These are phyloP conservation scores for Neurospora intermedia DNA, from an alignment of 495 filamentous ascomycete genomes.

Conservation along the genomic window DNA sequence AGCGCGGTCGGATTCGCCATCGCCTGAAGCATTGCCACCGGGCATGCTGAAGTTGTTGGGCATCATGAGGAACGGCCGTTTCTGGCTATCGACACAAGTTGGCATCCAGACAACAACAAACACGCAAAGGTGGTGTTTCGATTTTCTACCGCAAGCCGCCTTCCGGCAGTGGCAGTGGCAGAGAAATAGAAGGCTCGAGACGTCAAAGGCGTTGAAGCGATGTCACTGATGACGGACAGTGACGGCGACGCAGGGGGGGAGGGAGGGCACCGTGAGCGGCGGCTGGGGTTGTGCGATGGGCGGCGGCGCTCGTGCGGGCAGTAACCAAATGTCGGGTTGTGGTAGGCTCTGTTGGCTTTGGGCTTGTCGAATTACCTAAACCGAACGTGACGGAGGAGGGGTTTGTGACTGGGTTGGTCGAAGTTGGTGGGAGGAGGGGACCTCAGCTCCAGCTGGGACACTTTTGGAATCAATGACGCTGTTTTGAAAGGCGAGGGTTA, in stretches of 20 bases:
- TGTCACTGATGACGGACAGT: neutral
- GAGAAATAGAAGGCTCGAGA: neutral
- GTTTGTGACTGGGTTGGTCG: neutral
- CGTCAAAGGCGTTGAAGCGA: neutral
- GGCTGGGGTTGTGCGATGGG: neutral
- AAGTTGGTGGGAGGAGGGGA: neutral
- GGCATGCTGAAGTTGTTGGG: conserved; percentile 31
- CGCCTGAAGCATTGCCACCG: conserved; percentile 20
- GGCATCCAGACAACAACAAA: neutral
- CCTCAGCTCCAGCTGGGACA: neutral
- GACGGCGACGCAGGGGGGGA: neutral
- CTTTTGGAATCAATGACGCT: neutral
- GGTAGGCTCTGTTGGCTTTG: neutral
- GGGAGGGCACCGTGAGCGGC: neutral
- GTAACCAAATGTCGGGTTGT: neutral
- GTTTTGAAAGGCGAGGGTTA: neutral
- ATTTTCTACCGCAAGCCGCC: neutral
- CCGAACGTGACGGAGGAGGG: neutral
- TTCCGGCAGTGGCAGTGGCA: neutral
- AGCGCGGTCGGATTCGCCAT: conserved; percentile 10
- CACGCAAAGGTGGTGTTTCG: neutral
- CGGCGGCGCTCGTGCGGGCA: neutral
- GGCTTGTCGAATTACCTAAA: neutral
- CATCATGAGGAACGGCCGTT: conserved; percentile 20
- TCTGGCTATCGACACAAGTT: neutral